Evolutionary conservation across 768 basidiomycete species (phyloP).

Genomic region (Mycena alexandri): DNA sequence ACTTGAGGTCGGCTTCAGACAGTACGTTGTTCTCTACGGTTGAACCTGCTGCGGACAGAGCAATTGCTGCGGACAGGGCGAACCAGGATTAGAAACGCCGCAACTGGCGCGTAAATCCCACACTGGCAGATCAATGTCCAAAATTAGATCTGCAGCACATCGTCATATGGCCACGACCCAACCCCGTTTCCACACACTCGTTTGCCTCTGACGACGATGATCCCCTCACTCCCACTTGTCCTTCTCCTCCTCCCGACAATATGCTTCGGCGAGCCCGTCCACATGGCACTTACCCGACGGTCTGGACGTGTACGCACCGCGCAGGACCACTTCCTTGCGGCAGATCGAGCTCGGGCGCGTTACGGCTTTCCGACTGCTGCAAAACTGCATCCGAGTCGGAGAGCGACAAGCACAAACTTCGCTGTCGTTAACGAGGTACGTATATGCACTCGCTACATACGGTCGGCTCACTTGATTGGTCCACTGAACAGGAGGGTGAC

Average conservation of each 20-base stretch:
- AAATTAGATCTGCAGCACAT: neutral
- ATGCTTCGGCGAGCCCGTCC: slow-evolving; percentile 26
- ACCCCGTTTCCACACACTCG: neutral
- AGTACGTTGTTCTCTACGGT: too few relatives aligned
- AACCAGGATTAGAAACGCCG: too few relatives aligned
- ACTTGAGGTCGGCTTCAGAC: too few relatives aligned
- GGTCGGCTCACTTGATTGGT: neutral
- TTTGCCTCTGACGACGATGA: slow-evolving; percentile 16
- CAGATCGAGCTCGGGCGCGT: slow-evolving; percentile 27
- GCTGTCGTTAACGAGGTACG: slow-evolving; percentile 26
- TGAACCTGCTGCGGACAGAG: too few relatives aligned
- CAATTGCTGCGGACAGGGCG: too few relatives aligned
- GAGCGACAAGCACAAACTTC: slow-evolving; percentile 21
- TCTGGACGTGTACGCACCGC: slow-evolving; percentile 23
- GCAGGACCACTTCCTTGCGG: slow-evolving; percentile 32
- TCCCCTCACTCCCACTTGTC: neutral
- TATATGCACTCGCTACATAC: neutral
- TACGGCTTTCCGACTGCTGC: slow-evolving; percentile 24
- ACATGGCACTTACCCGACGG: slow-evolving; percentile 32
- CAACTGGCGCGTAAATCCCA: too few relatives aligned
- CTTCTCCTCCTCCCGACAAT: slow-evolving; percentile 26
- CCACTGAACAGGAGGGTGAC: slow-evolving; percentile 58
- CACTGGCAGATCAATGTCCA: too few relatives aligned
- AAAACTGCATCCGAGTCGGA: slow-evolving; percentile 4
- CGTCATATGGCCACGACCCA: slow-evolving; percentile 1